These are phyloP conservation scores for Geopyxis carbonaria DNA, from an alignment of 495 filamentous ascomycete genomes.

Conservation along the genomic window DNA sequence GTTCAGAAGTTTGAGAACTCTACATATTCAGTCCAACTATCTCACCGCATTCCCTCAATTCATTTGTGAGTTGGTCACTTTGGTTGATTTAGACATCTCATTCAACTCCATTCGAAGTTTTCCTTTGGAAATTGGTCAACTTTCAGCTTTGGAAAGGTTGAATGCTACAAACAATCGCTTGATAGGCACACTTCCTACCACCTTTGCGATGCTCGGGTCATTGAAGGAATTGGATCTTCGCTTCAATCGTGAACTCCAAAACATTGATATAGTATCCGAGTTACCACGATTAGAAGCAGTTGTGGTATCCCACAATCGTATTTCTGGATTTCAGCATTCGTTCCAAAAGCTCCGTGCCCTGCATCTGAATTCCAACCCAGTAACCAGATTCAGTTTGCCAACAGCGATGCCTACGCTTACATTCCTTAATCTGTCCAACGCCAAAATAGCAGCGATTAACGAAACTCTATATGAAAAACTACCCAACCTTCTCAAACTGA, in stretches of 20 bases:
- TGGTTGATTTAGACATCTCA: slow-evolving; percentile 90
- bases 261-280: slow-evolving; percentile 65
- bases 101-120: slow-evolving; percentile 76
- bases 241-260: slow-evolving; percentile 62
- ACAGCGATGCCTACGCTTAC: slow-evolving; percentile 62
- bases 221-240: slow-evolving; percentile 85
- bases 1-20: slow-evolving; percentile 56
- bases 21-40: slow-evolving; percentile 86
- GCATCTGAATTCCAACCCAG: slow-evolving; percentile 76
- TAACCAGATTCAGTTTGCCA: slow-evolving; percentile 78
- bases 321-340: slow-evolving; percentile 70
- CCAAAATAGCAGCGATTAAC: slow-evolving; percentile 66
- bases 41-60: slow-evolving; percentile 70
- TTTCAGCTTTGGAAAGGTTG: slow-evolving; percentile 66
- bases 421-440: slow-evolving; percentile 68
- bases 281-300: slow-evolving; percentile 76
- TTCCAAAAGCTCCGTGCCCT: slow-evolving; percentile 72
- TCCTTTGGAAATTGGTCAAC: slow-evolving; percentile 56
- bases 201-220: slow-evolving; percentile 51
- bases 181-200: slow-evolving; percentile 49
- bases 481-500: slow-evolving; percentile 65
- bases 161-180: slow-evolving; percentile 92
- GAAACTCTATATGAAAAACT: slow-evolving; percentile 79
- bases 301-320: slow-evolving; percentile 73
- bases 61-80: slow-evolving; percentile 58